Conservation (phyloP, 768 basidiomycete genomes). For the Trametes elegans region DNA sequence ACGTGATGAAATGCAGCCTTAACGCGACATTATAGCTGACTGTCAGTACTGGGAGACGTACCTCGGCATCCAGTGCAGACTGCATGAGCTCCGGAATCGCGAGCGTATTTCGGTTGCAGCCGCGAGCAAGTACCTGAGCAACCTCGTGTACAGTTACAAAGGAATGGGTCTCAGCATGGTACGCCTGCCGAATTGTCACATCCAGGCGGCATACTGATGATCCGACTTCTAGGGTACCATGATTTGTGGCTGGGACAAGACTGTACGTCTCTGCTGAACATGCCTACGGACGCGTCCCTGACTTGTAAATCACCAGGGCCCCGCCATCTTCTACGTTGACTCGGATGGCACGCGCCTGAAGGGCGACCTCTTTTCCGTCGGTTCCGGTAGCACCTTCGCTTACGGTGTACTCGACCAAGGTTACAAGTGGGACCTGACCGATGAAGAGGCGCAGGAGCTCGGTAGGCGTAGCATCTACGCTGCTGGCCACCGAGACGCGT, state of each 20-base stretch:
- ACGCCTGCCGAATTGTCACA: constrained; percentile 28
- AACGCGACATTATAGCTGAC: constrained; percentile 54
- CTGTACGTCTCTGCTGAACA: constrained; percentile 46
- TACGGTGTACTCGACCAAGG: constrained; percentile 98
- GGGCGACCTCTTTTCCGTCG: constrained; percentile 97
- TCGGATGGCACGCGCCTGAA: constrained; percentile 94
- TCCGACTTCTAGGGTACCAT: constrained; percentile 77
- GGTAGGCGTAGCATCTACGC: constrained; percentile 93
- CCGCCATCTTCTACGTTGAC: constrained; percentile 95
- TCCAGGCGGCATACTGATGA: neutral
- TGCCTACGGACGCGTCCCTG: neutral
- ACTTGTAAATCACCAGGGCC: constrained; percentile 52
- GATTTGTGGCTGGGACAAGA: constrained; percentile 99
- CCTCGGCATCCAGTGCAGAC: constrained; percentile 94
- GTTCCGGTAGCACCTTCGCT: constrained; percentile 97
- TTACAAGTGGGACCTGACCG: constrained; percentile 88
- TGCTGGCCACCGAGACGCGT: constrained; percentile 95
- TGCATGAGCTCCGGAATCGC: constrained; percentile 93
- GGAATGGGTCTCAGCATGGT: constrained; percentile 99
- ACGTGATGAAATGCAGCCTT: neutral
- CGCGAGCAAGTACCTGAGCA: constrained; percentile 95
- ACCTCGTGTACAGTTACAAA: constrained; percentile 97
- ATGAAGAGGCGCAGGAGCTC: constrained; percentile 92
- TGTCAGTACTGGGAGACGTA: constrained; percentile 99
- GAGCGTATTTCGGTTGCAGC: constrained; percentile 99